Percentiles rank a stretch among this genome's conserved stretches.
Evolutionary conservation across 768 basidiomycete genomes (phyloP).

Genomic region (Mycena vitilis): DNA sequence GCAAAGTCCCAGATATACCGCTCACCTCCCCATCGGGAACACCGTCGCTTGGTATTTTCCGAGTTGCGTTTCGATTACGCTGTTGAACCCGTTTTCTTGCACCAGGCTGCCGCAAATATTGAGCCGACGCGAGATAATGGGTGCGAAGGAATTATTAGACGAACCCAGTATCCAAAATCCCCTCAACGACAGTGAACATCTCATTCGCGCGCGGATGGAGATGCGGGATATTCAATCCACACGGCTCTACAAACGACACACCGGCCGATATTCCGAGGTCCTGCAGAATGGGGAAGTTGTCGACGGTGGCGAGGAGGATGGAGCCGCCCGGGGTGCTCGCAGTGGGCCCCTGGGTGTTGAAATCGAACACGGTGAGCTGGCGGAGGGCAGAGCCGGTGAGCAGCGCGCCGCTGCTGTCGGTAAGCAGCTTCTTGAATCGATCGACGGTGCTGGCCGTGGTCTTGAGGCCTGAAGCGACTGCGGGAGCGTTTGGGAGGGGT

Average conservation of each 20-base stretch:
- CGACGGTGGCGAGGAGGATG: constrained; percentile 34
- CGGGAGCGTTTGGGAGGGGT: background rate
- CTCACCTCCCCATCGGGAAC: constrained; percentile 3
- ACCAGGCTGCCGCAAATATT: too few species aligned
- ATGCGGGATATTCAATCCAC: constrained; percentile 42
- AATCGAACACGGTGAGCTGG: constrained; percentile 12
- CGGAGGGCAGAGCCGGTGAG: constrained; percentile 21
- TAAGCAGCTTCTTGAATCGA: constrained; percentile 40
- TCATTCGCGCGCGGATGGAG: constrained; percentile 2
- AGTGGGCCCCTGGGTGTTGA: constrained; percentile 14
- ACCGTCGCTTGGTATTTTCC: constrained; percentile 22
- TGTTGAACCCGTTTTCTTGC: constrained; percentile 15
- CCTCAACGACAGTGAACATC: constrained; percentile 6
- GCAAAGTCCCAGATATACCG: too few species aligned
- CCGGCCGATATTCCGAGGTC: constrained; percentile 13
- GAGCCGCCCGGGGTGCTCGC: constrained; percentile 22
- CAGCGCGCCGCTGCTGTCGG: constrained; percentile 33
- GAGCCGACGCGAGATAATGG: too few species aligned
- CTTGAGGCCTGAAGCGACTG: constrained; percentile 1
- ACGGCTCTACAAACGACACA: constrained; percentile 13
- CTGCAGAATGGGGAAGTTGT: constrained; percentile 35
- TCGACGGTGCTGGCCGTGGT: constrained; percentile 20
- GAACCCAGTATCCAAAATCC: background rate
- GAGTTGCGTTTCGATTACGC: constrained; percentile 28
- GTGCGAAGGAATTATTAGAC: too few species aligned